These are phyloP conservation scores for Termitomyces sp. DNA, from an alignment of 1,284 basidiomycete species.

Conservation along the genomic window DNA sequence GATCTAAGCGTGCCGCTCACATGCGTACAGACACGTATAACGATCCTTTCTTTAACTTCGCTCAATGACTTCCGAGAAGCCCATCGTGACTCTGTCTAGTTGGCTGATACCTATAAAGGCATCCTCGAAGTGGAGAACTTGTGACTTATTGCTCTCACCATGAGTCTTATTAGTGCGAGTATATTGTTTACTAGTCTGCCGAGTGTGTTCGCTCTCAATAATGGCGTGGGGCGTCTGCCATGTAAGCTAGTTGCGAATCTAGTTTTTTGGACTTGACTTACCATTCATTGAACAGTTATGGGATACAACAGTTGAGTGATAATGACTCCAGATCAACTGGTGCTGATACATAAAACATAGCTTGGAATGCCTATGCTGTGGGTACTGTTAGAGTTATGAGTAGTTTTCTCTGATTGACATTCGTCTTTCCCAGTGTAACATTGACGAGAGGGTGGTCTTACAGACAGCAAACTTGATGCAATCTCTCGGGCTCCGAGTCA, in stretches of 20 bases:
- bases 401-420: background rate
- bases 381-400: background rate
- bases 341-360: background rate
- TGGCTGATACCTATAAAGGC: background rate
- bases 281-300: constrained; percentile 1
- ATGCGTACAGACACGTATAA: background rate
- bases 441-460: constrained; percentile 38
- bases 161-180: background rate
- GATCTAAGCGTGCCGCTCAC: background rate
- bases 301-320: constrained; percentile 10
- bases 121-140: background rate
- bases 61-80: background rate
- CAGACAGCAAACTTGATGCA: constrained; percentile 34
- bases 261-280: background rate
- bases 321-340: background rate
- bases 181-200: background rate
- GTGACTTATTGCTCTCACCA: background rate
- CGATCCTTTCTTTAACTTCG: background rate
- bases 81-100: background rate
- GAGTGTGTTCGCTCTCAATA: constrained; percentile 5
- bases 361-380: constrained; percentile 9
- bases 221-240: constrained; percentile 15
- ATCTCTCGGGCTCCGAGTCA: constrained; percentile 36
- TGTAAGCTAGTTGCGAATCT: constrained; percentile 2
- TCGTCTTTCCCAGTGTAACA: constrained; percentile 33